Conservation (phyloP, 2,329 filamentous ascomycete genomes). For the Pyrenochaeta sp. region DNA sequence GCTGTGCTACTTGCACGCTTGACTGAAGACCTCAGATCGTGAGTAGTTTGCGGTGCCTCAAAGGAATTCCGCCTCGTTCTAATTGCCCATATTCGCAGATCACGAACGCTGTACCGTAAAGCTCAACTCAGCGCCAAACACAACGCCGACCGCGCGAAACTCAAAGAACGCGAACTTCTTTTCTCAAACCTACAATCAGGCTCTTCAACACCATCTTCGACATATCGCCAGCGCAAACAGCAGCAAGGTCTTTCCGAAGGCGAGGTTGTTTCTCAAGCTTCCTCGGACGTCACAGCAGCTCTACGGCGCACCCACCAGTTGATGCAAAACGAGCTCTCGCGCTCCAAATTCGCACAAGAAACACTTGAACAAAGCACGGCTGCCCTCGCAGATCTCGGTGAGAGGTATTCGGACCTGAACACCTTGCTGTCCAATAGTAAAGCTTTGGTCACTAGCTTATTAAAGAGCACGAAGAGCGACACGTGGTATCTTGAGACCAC, state of each 20-base stretch:
- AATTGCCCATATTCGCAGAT: conserved; percentile 48
- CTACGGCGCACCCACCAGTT: conserved; percentile 85
- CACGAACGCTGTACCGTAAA: conserved; percentile 75
- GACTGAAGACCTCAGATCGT: conserved; percentile 75
- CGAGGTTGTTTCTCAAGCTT: conserved; percentile 76
- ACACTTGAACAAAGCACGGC: conserved; percentile 84
- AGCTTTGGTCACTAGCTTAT: conserved; percentile 77
- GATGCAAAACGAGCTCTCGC: conserved; percentile 82
- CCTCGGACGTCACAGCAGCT: conserved; percentile 82
- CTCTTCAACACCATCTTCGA: conserved; percentile 42
- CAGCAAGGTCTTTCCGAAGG: conserved; percentile 69
- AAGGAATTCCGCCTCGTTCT: too few species aligned
- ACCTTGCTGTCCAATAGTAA: conserved; percentile 76
- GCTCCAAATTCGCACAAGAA: conserved; percentile 88
- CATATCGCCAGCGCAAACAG: conserved; percentile 45
- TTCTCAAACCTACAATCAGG: conserved; percentile 68
- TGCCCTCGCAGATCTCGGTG: conserved; percentile 79
- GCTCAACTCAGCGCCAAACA: conserved; percentile 82
- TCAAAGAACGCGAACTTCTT: conserved; percentile 77
- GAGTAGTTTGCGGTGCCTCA: conserved; percentile 44
- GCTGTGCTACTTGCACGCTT: conserved; percentile 72
- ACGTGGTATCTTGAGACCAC: conserved; percentile 97
- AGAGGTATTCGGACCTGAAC: conserved; percentile 82
- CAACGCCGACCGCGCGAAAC: conserved; percentile 74
- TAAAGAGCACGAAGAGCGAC: conserved; percentile 91